phyloP scores from a whole-genome alignment of 2,329 filamentous ascomycete genomes.

The Aspergillus pseudoglaucus region DNA sequence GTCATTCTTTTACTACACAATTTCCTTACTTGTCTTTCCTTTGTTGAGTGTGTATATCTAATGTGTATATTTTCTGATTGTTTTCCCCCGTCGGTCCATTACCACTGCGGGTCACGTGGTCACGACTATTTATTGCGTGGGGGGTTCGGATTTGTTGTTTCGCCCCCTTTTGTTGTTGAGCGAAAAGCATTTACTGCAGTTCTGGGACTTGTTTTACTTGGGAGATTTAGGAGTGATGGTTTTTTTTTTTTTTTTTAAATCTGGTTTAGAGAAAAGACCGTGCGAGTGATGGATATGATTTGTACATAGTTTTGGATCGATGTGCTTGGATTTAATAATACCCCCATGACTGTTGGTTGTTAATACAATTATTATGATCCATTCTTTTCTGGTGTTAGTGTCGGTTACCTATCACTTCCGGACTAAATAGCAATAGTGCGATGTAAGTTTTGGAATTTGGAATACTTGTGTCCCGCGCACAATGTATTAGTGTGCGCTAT shows the following conservation, averaged over 20 bases:
- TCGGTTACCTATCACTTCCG: background rate
- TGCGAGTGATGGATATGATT: slow-evolving; percentile 4
- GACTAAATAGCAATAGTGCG: background rate
- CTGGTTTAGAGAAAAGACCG: slow-evolving; percentile 10
- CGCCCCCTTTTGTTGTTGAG: slow-evolving; percentile 3
- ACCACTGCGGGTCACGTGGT: slow-evolving; percentile 14
- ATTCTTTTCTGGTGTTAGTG: background rate
- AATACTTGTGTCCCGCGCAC: no score
- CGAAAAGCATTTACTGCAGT: slow-evolving; percentile 6
- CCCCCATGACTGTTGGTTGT: slow-evolving; percentile 11
- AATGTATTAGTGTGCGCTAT: no score
- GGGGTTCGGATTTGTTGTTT: slow-evolving; percentile 1
- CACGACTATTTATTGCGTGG: background rate
- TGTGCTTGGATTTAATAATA: slow-evolving; percentile 18
- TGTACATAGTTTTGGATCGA: slow-evolving; percentile 8
- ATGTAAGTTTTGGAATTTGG: no score
- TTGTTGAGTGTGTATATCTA: slow-evolving; percentile 13
- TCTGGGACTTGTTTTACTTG: background rate
- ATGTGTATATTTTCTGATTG: slow-evolving; percentile 8
- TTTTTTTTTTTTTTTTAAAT: background rate
- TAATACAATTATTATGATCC: slow-evolving; percentile 2
- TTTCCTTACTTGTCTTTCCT: slow-evolving; percentile 6
- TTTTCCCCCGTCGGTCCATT: background rate
- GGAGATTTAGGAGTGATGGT: background rate
- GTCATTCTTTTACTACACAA: slow-evolving; percentile 9